Conservation (phyloP, 768 basidiomycete genomes). For the Lentinula raphanica region DNA sequence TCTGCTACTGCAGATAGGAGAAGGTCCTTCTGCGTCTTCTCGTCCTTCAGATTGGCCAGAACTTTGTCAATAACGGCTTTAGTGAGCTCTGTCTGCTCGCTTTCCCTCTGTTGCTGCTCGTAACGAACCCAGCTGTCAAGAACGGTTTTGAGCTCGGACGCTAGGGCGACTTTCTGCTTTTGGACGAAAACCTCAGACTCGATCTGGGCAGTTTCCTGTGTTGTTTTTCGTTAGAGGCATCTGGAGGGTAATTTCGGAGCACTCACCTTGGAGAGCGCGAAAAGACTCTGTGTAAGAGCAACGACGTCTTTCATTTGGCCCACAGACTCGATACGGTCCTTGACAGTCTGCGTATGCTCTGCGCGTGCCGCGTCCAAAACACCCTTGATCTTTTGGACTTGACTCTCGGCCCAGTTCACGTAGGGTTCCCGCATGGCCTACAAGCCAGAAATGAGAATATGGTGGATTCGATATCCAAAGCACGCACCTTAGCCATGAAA, state of each 20-base stretch:
- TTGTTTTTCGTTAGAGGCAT: background rate
- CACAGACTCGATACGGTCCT: constrained; percentile 88
- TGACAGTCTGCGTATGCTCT: constrained; percentile 90
- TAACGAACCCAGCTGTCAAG: constrained; percentile 98
- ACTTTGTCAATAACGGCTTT: constrained; percentile 87
- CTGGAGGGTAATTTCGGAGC: background rate
- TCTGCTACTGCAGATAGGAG: constrained; percentile 75
- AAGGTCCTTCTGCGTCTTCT: constrained; percentile 86
- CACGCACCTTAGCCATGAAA: constrained; percentile 72
- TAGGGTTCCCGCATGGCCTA: constrained; percentile 83
- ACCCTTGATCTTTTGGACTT: constrained; percentile 78
- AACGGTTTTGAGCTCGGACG: constrained; percentile 87
- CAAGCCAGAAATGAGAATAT: constrained; percentile 1
- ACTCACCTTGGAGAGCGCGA: constrained; percentile 84
- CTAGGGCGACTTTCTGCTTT: constrained; percentile 81
- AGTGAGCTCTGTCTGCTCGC: constrained; percentile 89
- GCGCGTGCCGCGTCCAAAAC: constrained; percentile 77
- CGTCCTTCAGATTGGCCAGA: constrained; percentile 73
- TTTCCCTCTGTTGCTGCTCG: constrained; percentile 95
- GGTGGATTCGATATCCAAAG: background rate
- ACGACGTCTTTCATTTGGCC: constrained; percentile 96
- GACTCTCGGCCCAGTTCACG: constrained; percentile 84
- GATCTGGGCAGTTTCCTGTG: constrained; percentile 84
- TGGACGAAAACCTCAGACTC: constrained; percentile 89
- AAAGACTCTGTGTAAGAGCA: constrained; percentile 83